A percentile compares a stretch with the other conserved stretches of the same genome.
Evolutionary conservation across 441 rosid species (phyloP).

Genomic region (Flueggea neowawraea): DNA sequence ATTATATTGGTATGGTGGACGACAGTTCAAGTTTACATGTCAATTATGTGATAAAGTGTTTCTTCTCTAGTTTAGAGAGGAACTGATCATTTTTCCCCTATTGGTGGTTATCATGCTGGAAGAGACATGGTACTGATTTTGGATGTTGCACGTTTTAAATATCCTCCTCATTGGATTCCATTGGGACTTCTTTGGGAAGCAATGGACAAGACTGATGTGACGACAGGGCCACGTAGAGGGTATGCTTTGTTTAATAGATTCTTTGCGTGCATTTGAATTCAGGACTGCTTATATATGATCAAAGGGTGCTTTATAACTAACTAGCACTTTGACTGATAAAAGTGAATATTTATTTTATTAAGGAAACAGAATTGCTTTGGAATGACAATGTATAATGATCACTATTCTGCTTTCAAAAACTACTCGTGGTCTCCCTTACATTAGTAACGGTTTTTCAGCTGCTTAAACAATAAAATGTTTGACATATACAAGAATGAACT

Average conservation of each 20-base stretch:
- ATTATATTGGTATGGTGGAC: too few species aligned
- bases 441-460: too few species aligned
- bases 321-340: too few species aligned
- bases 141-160: constrained; percentile 65
- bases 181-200: constrained; percentile 60
- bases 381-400: too few species aligned
- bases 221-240: constrained; percentile 49
- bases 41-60: background rate
- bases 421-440: too few species aligned
- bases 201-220: constrained; percentile 40
- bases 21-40: too few species aligned
- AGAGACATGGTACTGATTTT: constrained; percentile 52
- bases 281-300: background rate
- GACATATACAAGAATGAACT: too few species aligned
- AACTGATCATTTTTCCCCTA: constrained; percentile 61
- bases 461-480: too few species aligned
- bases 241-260: constrained; percentile 8
- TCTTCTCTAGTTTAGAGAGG: constrained; percentile 43
- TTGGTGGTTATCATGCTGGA: constrained; percentile 58
- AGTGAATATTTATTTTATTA: too few species aligned
- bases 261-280: background rate
- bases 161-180: constrained; percentile 68
- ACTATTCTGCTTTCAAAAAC: too few species aligned
- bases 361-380: too few species aligned
- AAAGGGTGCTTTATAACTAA: too few species aligned